Evolutionary conservation across 768 basidiomycete genomes (phyloP), one percentile per base, ranked within the genome.

Genomic region (Tulasnella sp.): DNA sequence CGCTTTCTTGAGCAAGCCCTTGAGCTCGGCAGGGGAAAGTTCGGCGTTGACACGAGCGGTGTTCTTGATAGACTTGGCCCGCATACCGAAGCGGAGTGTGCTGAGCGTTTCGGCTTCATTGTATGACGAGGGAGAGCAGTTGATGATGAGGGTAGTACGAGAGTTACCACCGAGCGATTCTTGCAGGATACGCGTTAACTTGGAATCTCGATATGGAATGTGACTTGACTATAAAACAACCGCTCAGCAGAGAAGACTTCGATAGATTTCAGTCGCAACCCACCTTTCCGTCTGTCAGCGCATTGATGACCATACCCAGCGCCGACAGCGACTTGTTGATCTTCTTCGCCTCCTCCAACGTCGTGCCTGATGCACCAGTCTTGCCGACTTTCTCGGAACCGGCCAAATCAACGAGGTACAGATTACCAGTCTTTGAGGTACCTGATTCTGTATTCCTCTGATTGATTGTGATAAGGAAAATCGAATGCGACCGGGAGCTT

Each of bases 31-130:
- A 2, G 98, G 97, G 2, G 97, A 95, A 75, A 99, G 90, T 85
- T 99, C 98, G 76, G 96, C 96, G 85, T 99, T 99, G 87, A 99
- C 95, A 71, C 98, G 94, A 80, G 98, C 98, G 80, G 94, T 95
- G 86, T 99, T 99, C 94, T 99, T 99, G 91, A 99, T 99, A n/a
- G 95, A 94, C 86, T 99, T 99, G n/a, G 98, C 97, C 82, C 98
- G 95, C 85, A 99, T 99, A 88, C 98, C 98, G 85, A 99, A 99
- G 36, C 98, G 93, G n/a, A 99, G 90, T 4, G 98, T 99, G 3
- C 93, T 94, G 44, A 99, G 88, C 0, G 98, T 99, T 86, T 99
- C 98, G 2, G 94, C 88, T 85, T 99, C 98, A 84, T 99, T 99
- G 87, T 96, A 99, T 0, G 94, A 92, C 1, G 96, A 97, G 24